Evolutionary conservation across 176 grass and related monocot genomes (phyloP), one percentile per base, ranked within the genome.

Genomic region (Oryza meridionalis): DNA sequence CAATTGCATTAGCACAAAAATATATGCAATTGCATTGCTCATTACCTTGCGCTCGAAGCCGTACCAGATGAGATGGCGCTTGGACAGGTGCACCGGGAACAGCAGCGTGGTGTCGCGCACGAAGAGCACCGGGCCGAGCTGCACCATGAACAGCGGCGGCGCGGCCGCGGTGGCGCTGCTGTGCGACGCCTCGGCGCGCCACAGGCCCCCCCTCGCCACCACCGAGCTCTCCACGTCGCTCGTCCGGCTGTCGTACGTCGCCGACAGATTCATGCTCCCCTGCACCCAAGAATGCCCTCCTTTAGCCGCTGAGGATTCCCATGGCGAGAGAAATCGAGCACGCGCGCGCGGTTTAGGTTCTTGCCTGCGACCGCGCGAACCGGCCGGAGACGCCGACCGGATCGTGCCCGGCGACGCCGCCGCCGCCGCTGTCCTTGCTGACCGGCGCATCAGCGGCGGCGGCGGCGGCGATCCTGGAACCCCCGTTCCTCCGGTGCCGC

Each of bases 21-120:
- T 51, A 16, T 5, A 15, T 15, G 10, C 1, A 4, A 14, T 17
- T 16, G 1, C 5, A 22, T 9, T 2, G 7, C 21, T 22, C 21
- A 65, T 63, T 85, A 93, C 92, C 88, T 94, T 90, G 64, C 85
- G 82, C 70, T 94, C 92, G 63, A 86, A 94, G 7, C 92, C 88
- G 80, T 94, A 94, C 92, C 92, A 94, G 84, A 94, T 78, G 75
- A 94, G 86, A 66, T 94, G 92, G 1, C 88, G 78, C 83, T 88
- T 94, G 68, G 92, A 94, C 25, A 94, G 81, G 80, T 94, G 92
- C 72, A 94, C 83, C 2, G 92, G 92, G 64, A 94, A 86, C 32
- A 94, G 79, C 62, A 90, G 76, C 42, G 92, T 90, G 4, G 85
- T 86, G 73, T 94, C 88, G 6, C 88, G 92, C 14, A 94, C 86